Evolutionary conservation across 257 asterid species (phyloP).

Genomic region (Solanum corneliomulleri): DNA sequence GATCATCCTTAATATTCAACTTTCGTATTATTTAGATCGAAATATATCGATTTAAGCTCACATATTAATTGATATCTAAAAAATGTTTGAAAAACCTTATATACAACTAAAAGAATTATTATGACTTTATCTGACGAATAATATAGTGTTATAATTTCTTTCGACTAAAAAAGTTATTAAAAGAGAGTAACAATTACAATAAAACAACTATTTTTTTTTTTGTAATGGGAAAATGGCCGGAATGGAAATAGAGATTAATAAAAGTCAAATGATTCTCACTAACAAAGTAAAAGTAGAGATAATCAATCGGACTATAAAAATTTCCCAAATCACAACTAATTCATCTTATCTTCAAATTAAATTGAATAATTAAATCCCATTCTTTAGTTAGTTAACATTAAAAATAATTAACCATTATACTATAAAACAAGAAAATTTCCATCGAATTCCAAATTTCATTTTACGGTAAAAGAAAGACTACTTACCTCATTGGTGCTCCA

Average conservation of each 20-base stretch:
- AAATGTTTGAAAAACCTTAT: neutral
- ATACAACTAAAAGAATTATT: neutral
- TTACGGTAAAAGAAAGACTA: neutral
- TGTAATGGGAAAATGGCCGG: neutral
- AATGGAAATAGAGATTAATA: neutral
- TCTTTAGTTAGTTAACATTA: neutral
- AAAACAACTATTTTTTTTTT: no score
- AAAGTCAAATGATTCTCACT: neutral
- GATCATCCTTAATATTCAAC: no score
- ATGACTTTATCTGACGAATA: neutral
- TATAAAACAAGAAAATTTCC: neutral
- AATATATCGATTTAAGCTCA: neutral
- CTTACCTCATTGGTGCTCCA: neutral
- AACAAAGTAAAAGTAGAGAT: neutral
- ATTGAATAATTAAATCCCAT: neutral
- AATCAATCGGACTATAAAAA: neutral
- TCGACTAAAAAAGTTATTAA: no score
- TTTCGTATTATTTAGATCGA: neutral
- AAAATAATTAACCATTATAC: neutral
- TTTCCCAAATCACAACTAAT: neutral
- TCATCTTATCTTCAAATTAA: neutral
- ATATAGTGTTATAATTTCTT: neutral
- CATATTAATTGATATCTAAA: neutral
- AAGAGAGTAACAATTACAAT: neutral
- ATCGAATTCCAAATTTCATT: neutral